These are phyloP conservation scores for Penicillium digitatum DNA, from an alignment of 2,329 filamentous ascomycete species.

Conservation along the genomic window DNA sequence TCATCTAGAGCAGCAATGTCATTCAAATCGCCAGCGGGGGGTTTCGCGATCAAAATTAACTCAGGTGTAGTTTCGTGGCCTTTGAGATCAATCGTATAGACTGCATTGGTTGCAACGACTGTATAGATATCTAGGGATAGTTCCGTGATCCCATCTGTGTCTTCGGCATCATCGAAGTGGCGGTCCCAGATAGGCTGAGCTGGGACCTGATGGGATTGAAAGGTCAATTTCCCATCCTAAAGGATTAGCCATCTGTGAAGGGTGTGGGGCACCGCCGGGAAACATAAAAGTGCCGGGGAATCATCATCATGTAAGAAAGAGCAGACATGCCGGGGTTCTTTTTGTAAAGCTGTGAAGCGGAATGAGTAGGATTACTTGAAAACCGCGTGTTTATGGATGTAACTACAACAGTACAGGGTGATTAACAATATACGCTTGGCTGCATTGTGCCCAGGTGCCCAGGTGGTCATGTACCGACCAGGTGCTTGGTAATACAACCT, in stretches of 20 bases:
- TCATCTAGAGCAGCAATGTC: constrained; percentile 14
- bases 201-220: not conserved
- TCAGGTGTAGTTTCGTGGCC: not conserved
- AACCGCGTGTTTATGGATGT: not conserved
- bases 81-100: constrained; percentile 16
- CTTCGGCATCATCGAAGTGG: constrained; percentile 11
- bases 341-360: not conserved
- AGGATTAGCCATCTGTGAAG: not conserved
- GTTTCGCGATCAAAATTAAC: constrained; percentile 5
- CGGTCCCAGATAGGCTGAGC: constrained; percentile 8
- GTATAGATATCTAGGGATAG: constrained; percentile 15
- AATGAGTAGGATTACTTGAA: not conserved
- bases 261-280: not conserved
- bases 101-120: constrained; percentile 16
- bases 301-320: not conserved
- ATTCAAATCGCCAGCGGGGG: constrained; percentile 15
- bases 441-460: not conserved
- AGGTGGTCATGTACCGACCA: not conserved
- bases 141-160: constrained; percentile 14
- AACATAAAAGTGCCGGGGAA: not conserved
- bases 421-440: not conserved
- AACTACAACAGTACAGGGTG: not conserved
- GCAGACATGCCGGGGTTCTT: not conserved
- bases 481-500: not conserved
- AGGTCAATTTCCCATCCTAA: constrained; percentile 12